A percentile compares a stretch with the other conserved stretches of the same genome.
These are phyloP conservation scores for Mycena vulgaris DNA, from an alignment of 768 basidiomycete species.

Conservation along the genomic window DNA sequence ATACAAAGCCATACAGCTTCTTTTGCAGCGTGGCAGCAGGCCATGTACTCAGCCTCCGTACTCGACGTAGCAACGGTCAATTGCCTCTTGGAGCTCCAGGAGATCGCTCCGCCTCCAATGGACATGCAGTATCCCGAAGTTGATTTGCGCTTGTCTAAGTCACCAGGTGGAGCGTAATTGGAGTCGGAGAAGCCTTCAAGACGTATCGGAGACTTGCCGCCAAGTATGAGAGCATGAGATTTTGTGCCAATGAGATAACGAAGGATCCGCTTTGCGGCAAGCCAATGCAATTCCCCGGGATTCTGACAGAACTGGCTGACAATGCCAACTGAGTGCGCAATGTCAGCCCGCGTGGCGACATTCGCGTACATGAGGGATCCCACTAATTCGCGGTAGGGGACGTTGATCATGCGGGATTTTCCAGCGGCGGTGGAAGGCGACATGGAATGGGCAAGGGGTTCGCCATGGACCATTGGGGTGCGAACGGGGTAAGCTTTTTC, in stretches of 20 bases:
- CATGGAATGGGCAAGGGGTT: not conserved
- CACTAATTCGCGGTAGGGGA: conserved; percentile 4
- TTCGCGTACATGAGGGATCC: conserved; percentile 14
- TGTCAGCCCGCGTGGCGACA: conserved; percentile 37
- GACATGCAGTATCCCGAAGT: conserved; percentile 7
- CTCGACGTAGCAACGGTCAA: conserved; percentile 39
- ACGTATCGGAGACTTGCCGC: not conserved
- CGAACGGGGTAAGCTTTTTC: conserved; percentile 3
- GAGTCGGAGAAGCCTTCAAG: conserved; percentile 11
- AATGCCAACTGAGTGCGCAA: conserved; percentile 32
- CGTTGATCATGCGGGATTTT: not conserved
- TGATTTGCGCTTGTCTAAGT: conserved; percentile 14
- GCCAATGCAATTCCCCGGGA: conserved; percentile 46
- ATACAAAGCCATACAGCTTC: conserved; percentile 40
- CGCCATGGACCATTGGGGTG: conserved; percentile 7
- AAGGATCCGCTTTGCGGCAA: conserved; percentile 49
- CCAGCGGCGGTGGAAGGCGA: not conserved
- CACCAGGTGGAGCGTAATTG: conserved; percentile 1
- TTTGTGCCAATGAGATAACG: conserved; percentile 50
- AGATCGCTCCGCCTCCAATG: conserved; percentile 1
- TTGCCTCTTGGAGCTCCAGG: conserved; percentile 42
- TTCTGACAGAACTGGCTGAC: conserved; percentile 37
- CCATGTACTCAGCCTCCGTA: conserved; percentile 46
- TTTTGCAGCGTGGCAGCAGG: conserved; percentile 38
- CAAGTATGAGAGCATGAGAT: not conserved